Evolutionary conservation across 2,329 filamentous ascomycete genomes (phyloP), one percentile per base, ranked within the genome.

Genomic region (Nakataea oryzae): DNA sequence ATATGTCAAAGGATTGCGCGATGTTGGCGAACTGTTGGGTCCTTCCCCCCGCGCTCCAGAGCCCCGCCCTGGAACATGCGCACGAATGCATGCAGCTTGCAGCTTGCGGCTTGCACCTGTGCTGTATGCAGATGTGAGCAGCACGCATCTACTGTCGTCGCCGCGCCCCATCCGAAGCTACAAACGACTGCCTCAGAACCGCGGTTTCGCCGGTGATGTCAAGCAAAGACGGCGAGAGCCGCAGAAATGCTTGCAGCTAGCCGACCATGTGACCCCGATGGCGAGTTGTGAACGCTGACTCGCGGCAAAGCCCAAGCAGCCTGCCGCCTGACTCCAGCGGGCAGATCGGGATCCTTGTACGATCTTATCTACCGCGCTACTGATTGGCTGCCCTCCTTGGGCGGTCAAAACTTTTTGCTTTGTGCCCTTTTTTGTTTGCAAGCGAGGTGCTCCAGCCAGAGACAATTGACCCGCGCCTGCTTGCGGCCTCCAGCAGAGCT

Each of bases 341-440:
- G 21, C 41, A 17, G 41, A 50, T n/a, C 41, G 41, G n/a, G 41
- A n/a, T 9, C 41, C 41, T 50, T 17, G 26, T 34, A 54, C 41
- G 32, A 34, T 34, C n/a, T 61, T 61, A 61, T 61, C 60, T 34
- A 50, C 26, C 29, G 13, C n/a, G 6, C 0, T 3, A 29, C 27
- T 57, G 30, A 57, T 57, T 61, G 60, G 60, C 55, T 56, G 54
- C 50, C 14, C 14, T 61, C 26, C 54, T n/a, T n/a, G 28, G 60
- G 60, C 60, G 60, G 60, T 61, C 60, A 61, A 61, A 61, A 30
- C 24, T 61, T 61, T 61, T 61, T 56, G 59, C 54, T 54, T 61
- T 56, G 50, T 61, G 59, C 59, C 59, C 50, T 32, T 30, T 34
- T 21, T 29, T 32, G 50, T 34, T 21, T 29, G 29, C 27, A 24